Evolutionary conservation across 441 rosid species (phyloP), one percentile per base, ranked within the genome.

Genomic region (Hypseocharis bilobata): DNA sequence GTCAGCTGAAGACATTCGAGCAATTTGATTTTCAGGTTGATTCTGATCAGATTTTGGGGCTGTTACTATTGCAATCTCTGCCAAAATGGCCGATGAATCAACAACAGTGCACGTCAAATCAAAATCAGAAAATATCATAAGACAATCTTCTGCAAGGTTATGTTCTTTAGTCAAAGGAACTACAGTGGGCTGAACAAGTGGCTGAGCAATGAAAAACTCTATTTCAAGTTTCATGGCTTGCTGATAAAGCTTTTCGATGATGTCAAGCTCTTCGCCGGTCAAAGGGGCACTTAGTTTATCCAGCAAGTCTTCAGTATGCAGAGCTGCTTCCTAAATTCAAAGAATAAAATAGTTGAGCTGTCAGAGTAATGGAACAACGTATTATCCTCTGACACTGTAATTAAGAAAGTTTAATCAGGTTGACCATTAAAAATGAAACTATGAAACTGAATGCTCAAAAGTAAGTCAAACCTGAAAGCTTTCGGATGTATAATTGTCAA

Each of bases 211-310:
- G 83, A 94, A 88, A 81, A 91, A 91, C 76, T 91, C 96, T 52
- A 85, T 82, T 88, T 89, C 98, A 79, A 88, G 99, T 77, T 82
- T 91, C 96, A 94, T 83, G 70, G 98, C 98, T 77, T 94, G 97
- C 66, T 78, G 92, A 81, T 94, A 94, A 74, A 94, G 83, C 73
- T 88, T 94, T 77, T 91, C 96, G 65, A 91, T 83, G 72, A 91
- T 74, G 66, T 84, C 87, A 68, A 94, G 87, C 82, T 94, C 99
- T 80, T 91, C 98, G 28, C 99, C 88, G 1, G 98, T 94, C 96
- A 94, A 82, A 67, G 83, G 80, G 75, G 82, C 92, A 76, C 92
- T 91, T 66, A 94, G 89, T 80, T 88, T 88, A 79, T 94, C 98
- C 77, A 93, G 87, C 84, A 93, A 77, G 68, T 82, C 97, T 80